Evolutionary conservation across 2,329 filamentous ascomycete species (phyloP), one percentile per base, ranked within the genome.

Genomic region (Penicillium brevicompactum): DNA sequence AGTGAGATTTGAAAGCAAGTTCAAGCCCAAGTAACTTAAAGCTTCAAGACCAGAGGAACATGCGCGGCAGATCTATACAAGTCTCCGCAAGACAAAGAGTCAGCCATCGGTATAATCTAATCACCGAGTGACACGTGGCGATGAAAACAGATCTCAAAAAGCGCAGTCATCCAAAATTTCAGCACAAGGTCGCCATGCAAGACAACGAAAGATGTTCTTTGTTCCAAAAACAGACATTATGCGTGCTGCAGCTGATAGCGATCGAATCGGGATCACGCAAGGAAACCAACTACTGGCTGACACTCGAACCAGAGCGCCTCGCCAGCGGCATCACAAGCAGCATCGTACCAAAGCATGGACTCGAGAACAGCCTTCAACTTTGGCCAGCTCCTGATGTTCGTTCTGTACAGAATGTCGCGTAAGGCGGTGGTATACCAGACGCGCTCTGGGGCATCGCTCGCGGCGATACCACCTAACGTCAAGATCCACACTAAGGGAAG

Each of bases 401-500:
- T 61, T 8, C 54, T 53, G 8, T 46, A 53, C 1, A 66, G 56
- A 2, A 65, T 57, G 14, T 69, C 56, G 4, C 56, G 53, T 1
- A 76, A 55, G 5, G 59, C 61, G 0, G 58, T 56, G 7, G 68
- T 65, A 47, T 72, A 77, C 70, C 72, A 77, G 2, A 56, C 41
- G 5, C 73, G 69, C 30, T 72, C 63, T 0, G 62, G 58, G 0
- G 61, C 61, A n/a, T 66, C 62, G 13, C 67, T 63, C 0, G 74
- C 70, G 2, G 74, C 72, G 21, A 78, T 75, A 4, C 71, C 74
- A 3, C 73, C 74, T 8, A 77, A 63, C 0, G 65, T 64, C 6
- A 75, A 57, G 3, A 70, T 60, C 75, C 75, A 77, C 13, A 76
- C 53, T 2, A 76, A 59, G 5, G 54, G 48, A n/a, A 61, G 40